phyloP scores from a whole-genome alignment of 805 yeast genomes.

The Teunomyces pallodes region DNA sequence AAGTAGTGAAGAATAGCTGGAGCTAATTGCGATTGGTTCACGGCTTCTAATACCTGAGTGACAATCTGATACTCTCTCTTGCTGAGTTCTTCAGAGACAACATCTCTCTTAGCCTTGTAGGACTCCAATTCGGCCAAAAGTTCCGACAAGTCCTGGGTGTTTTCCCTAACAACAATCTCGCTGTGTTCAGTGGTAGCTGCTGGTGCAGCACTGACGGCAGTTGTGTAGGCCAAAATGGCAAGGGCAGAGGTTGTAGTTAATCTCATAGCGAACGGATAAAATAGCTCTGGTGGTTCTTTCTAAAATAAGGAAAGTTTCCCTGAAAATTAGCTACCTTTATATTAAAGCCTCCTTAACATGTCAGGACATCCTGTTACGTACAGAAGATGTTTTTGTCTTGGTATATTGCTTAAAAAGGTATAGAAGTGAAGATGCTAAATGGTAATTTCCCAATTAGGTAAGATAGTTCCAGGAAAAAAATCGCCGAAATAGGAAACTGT shows the following conservation, averaged over 20 bases:
- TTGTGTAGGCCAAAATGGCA: conserved; percentile 24
- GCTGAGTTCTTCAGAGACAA: conserved; percentile 18
- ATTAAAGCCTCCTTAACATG: background rate
- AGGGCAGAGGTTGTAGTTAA: conserved; percentile 29
- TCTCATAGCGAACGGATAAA: conserved; percentile 21
- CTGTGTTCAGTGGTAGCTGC: conserved; percentile 13
- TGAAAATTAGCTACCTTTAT: background rate
- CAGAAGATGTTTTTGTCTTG: background rate
- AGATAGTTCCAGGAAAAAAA: background rate
- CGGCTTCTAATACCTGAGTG: conserved; percentile 36
- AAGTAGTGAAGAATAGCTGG: conserved; percentile 34
- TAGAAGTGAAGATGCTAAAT: background rate
- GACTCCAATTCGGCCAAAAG: conserved; percentile 23
- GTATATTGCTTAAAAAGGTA: conserved; percentile 4
- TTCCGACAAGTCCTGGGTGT: conserved; percentile 16
- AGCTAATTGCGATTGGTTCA: conserved; percentile 35
- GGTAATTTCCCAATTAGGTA: conserved; percentile 4
- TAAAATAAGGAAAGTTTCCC: too few species aligned
- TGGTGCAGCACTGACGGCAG: conserved; percentile 36
- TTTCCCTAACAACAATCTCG: conserved; percentile 9
- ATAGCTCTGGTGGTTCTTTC: background rate
- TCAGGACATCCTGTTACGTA: background rate
- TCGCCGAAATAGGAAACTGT: conserved; percentile 6
- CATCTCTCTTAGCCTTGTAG: conserved; percentile 30
- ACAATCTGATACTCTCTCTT: conserved; percentile 41